Evolutionary conservation across 768 basidiomycete genomes (phyloP).

Genomic region (Serendipita sp.): DNA sequence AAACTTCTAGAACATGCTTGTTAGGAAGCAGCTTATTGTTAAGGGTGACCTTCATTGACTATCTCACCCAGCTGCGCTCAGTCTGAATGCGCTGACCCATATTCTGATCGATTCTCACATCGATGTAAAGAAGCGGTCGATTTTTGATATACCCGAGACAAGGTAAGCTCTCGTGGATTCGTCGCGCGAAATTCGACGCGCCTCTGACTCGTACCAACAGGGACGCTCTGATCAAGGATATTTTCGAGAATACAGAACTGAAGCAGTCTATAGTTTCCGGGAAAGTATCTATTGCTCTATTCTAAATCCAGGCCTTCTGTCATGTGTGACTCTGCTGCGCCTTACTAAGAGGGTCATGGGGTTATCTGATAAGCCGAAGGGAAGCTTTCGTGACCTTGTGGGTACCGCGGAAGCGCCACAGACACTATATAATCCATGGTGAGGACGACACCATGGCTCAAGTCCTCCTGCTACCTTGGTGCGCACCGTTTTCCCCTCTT

Average conservation of each 20-base stretch:
- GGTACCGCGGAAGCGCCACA: no score
- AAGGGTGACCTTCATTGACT: slow-evolving; percentile 1
- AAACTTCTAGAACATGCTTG: slow-evolving; percentile 40
- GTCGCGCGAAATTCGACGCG: not conserved
- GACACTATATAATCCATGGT: no score
- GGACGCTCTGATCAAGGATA: slow-evolving; percentile 60
- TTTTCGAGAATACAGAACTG: slow-evolving; percentile 48
- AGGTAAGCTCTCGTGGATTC: slow-evolving; percentile 12
- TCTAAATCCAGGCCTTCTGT: slow-evolving; percentile 24
- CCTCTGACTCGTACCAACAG: slow-evolving; percentile 15
- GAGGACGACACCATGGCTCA: no score
- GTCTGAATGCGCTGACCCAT: slow-evolving; percentile 61
- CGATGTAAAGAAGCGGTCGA: slow-evolving; percentile 58
- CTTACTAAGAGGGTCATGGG: no score
- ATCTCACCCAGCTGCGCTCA: slow-evolving; percentile 41
- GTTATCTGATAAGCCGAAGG: no score
- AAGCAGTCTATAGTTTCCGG: slow-evolving; percentile 50
- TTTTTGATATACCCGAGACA: slow-evolving; percentile 74
- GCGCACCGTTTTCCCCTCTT: no score
- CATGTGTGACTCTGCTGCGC: not conserved
- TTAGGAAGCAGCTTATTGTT: slow-evolving; percentile 12
- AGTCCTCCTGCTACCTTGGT: no score
- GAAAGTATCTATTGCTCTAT: slow-evolving; percentile 65
- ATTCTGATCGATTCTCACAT: slow-evolving; percentile 66
- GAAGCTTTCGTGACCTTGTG: no score